phyloP scores from a whole-genome alignment of 768 basidiomycete species.

The Rhizopogon roseolus region DNA sequence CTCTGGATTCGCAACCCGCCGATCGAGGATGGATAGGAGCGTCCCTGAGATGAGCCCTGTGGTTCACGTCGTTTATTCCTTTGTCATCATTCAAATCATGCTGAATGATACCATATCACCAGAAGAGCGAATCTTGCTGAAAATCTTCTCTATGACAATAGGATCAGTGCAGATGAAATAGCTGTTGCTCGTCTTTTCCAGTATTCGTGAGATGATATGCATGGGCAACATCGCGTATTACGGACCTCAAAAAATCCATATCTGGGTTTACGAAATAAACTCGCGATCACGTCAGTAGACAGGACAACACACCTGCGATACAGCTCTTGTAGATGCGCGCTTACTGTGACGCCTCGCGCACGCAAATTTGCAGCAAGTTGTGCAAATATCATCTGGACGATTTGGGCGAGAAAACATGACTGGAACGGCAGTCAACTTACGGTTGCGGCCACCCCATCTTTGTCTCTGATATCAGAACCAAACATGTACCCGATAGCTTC shows the following conservation, averaged over 20 bases:
- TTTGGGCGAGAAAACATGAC: not conserved
- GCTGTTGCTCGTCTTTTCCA: slow-evolving; percentile 73
- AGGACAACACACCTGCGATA: slow-evolving; percentile 45
- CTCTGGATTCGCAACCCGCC: slow-evolving; percentile 56
- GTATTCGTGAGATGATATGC: not conserved
- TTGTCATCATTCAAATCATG: not conserved
- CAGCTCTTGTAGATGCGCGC: slow-evolving; percentile 53
- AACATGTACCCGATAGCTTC: slow-evolving; percentile 94
- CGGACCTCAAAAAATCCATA: slow-evolving; percentile 78
- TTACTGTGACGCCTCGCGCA: slow-evolving; percentile 47
- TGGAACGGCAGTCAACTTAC: slow-evolving; percentile 31
- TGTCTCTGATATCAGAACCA: slow-evolving; percentile 73
- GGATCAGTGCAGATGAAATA: slow-evolving; percentile 77
- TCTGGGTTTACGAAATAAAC: slow-evolving; percentile 28
- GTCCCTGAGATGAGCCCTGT: slow-evolving; percentile 15
- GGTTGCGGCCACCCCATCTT: slow-evolving; percentile 82
- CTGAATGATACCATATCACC: slow-evolving; percentile 29
- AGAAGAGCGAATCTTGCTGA: slow-evolving; percentile 58
- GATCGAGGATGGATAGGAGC: slow-evolving; percentile 56
- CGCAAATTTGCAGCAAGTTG: slow-evolving; percentile 56
- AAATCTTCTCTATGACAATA: slow-evolving; percentile 62
- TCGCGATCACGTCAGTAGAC: not conserved
- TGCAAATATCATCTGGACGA: slow-evolving; percentile 56
- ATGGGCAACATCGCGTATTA: not conserved
- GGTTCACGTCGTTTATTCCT: not conserved